These are phyloP conservation scores for Eucalyptus pumila DNA, from an alignment of 345 rosid genomes.

Conservation along the genomic window DNA sequence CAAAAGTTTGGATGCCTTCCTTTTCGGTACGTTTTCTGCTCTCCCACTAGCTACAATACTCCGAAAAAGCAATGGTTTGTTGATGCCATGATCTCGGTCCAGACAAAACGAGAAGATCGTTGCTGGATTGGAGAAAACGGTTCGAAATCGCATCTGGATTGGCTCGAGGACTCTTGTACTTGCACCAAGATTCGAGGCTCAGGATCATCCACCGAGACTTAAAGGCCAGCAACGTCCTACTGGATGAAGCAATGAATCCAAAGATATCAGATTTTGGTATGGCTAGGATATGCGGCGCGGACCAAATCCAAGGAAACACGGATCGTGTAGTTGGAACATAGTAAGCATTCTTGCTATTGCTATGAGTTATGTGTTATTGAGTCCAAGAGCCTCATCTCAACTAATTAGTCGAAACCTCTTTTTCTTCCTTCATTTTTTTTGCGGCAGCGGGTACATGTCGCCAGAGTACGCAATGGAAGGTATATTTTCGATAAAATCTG, in stretches of 20 bases:
- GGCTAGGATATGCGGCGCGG: slow-evolving; percentile 47
- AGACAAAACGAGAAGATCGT: background rate
- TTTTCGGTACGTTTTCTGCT: slow-evolving; percentile 5
- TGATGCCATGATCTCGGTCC: background rate
- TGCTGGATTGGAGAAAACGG: slow-evolving; percentile 47
- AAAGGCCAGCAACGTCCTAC: slow-evolving; percentile 49
- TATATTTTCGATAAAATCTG: slow-evolving; percentile 50
- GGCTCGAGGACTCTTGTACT: slow-evolving; percentile 59
- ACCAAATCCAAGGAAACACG: slow-evolving; percentile 39
- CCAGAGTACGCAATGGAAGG: slow-evolving; percentile 69
- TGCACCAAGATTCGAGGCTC: slow-evolving; percentile 66
- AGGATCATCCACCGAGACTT: slow-evolving; percentile 73
- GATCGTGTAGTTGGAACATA: slow-evolving; percentile 57
- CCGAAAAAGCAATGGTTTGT: too few species aligned
- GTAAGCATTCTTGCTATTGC: slow-evolving; percentile 7
- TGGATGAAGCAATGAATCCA: slow-evolving; percentile 36
- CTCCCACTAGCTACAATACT: background rate
- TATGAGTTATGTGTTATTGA: background rate
- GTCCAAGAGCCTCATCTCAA: background rate
- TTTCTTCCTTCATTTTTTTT: background rate
- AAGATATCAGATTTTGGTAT: slow-evolving; percentile 68
- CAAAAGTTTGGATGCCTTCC: slow-evolving; percentile 24
- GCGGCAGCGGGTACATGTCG: slow-evolving; percentile 66
- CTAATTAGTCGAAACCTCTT: background rate
- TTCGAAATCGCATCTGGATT: slow-evolving; percentile 42